Base-by-base conservation (phyloP, 2,329 filamentous ascomycete species). In the Aspergillus hiratsukae region DNA sequence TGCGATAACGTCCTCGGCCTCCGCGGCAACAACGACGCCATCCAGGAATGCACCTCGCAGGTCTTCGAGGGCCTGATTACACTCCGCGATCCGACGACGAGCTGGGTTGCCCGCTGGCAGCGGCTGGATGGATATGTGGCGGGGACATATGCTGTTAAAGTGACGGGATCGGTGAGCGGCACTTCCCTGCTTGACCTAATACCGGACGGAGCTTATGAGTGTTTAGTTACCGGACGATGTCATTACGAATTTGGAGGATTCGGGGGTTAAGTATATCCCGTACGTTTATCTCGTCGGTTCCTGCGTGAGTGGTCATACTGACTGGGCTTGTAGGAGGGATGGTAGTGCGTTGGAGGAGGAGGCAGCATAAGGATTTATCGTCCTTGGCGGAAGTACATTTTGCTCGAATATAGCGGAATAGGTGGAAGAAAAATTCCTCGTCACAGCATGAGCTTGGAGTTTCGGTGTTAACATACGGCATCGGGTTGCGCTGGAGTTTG, bases 41-140 rank as follows among this genome's bases (percentile, higher is more conserved):
- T 97, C 69, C 86, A 90, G 71, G 90, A 91, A 77, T 97, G 92
- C 83, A 99, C 94, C 21, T 96, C 91, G 14, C 90, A 93, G 69
- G 92, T 97, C 63, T 99, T 94, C 72, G 94, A 99, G 74, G 94
- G 94, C 49, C 78, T 97, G 62, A 90, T 97, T 72, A 86, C 90
- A 43, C 82, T 97, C 40, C 85, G 87, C 49, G 87, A 97, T 71
- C 92, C 92, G n/a, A 78, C 78, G 46, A 84, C 81, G 64, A 95
- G 90, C 68, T 99, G 94, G 94, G 90, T 97, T 50, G 92, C 93
- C n/a, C 90, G 90, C 71, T 97, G 92, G 88, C 91, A 97, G 80
- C 85, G 94, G 8, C 78, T 99, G 58, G 90, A 97, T 72, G 85
- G 85, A 54, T 97, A 96, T 73, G 88, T 94, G 52, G 84, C 86